phyloP scores from a whole-genome alignment of 129 eudicot species.

The Erigeron canadensis region DNA sequence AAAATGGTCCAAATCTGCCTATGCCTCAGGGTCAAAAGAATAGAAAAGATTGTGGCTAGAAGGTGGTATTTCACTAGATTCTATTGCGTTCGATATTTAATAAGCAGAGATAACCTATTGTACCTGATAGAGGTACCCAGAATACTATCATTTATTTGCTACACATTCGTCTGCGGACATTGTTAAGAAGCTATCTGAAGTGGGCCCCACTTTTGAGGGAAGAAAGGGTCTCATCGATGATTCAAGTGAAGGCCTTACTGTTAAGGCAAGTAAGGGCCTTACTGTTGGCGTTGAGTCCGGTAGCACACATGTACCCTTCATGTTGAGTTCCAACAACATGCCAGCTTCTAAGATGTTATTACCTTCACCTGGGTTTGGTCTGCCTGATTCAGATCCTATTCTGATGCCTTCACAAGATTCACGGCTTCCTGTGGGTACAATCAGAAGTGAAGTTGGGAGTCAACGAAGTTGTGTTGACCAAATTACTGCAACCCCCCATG shows the following conservation, averaged over 20 bases:
- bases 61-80: constrained; percentile 40
- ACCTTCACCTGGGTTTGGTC: constrained; percentile 3
- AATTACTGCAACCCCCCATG: constrained; percentile 27
- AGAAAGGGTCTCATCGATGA: too few species aligned
- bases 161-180: too few species aligned
- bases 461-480: constrained; percentile 39
- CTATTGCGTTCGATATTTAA: constrained; percentile 5
- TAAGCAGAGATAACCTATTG: background rate
- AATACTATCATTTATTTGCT: too few species aligned
- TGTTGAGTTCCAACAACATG: background rate
- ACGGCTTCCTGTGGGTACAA: constrained; percentile 52
- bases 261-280: constrained; percentile 34
- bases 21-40: constrained; percentile 45
- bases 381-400: constrained; percentile 69
- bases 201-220: too few species aligned
- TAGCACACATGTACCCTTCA: constrained; percentile 19
- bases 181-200: constrained; percentile 34
- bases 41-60: constrained; percentile 34
- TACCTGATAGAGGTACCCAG: constrained; percentile 26
- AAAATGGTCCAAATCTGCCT: constrained; percentile 35
- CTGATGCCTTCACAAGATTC: constrained; percentile 55
- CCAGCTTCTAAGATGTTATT: background rate
- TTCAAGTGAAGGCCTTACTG: background rate
- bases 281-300: constrained; percentile 9
- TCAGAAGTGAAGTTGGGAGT: constrained; percentile 51